Evolutionary conservation across 2,329 filamentous ascomycete species (phyloP).

Genomic region (Ceratocystis albifundus): DNA sequence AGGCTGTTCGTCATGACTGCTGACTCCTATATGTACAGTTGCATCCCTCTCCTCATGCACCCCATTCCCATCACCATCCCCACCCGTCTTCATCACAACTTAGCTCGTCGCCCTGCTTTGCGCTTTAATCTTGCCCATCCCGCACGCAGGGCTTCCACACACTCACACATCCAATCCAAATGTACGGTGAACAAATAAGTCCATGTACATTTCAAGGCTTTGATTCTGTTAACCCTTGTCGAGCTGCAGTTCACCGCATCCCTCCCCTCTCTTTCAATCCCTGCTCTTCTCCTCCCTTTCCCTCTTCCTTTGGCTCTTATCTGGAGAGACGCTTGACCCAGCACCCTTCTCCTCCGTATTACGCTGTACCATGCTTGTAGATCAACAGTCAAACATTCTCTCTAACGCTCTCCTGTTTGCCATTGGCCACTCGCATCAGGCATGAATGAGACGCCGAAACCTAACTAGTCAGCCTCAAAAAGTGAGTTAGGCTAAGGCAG

Average conservation of each 20-base stretch:
- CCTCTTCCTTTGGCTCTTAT: constrained; percentile 8
- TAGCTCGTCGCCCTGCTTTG: constrained; percentile 6
- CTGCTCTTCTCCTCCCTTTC: not conserved
- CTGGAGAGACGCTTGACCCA: not conserved
- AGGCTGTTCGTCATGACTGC: not conserved
- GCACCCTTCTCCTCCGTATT: not conserved
- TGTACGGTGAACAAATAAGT: not conserved
- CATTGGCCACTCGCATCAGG: not conserved
- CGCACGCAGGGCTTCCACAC: not conserved
- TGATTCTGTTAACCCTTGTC: not conserved
- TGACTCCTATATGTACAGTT: not conserved
- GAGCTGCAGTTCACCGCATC: not conserved
- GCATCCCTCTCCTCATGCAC: not conserved
- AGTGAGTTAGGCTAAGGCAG: not conserved
- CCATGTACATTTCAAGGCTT: not conserved
- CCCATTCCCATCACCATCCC: constrained; percentile 1
- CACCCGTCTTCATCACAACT: not conserved
- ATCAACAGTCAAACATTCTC: not conserved
- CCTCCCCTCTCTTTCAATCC: not conserved
- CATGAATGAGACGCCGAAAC: not conserved
- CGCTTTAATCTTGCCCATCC: not conserved
- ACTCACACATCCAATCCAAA: no score
- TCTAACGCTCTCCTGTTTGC: not conserved
- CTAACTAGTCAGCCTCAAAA: not conserved
- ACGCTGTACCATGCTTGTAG: not conserved